Evolutionary conservation across 345 rosid genomes (phyloP).

Genomic region (Conringia planisiliqua): DNA sequence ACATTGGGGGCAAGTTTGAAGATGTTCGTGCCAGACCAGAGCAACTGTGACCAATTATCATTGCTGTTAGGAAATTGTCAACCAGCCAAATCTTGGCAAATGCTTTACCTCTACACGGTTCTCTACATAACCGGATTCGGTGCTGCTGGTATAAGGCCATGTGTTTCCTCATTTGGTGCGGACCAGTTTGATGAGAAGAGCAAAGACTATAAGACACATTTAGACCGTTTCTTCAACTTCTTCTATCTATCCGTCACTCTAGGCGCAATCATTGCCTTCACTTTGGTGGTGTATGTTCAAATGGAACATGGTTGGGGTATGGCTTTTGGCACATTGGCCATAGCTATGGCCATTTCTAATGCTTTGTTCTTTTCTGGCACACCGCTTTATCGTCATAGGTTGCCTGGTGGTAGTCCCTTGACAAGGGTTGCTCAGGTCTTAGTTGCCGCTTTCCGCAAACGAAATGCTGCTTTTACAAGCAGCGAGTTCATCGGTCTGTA

Average conservation of each 20-base stretch:
- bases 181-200: slow-evolving; percentile 93
- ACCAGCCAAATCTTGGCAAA: slow-evolving; percentile 84
- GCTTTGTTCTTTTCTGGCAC: slow-evolving; percentile 74
- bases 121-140: slow-evolving; percentile 85
- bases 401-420: slow-evolving; percentile 96
- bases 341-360: slow-evolving; percentile 88
- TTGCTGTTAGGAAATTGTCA: slow-evolving; percentile 67
- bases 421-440: slow-evolving; percentile 88
- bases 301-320: slow-evolving; percentile 77
- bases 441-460: slow-evolving; percentile 67
- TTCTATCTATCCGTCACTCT: slow-evolving; percentile 77
- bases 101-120: slow-evolving; percentile 61
- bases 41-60: slow-evolving; percentile 55
- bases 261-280: slow-evolving; percentile 88
- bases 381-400: slow-evolving; percentile 80
- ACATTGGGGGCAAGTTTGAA: slow-evolving; percentile 67
- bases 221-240: slow-evolving; percentile 95
- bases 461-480: slow-evolving; percentile 56
- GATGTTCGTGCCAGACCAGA: slow-evolving; percentile 59
- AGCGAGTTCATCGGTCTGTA: slow-evolving; percentile 71
- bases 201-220: slow-evolving; percentile 61
- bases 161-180: slow-evolving; percentile 94
- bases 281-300: slow-evolving; percentile 83
- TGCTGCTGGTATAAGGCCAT: slow-evolving; percentile 93
- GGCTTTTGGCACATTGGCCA: slow-evolving; percentile 82